phyloP scores from a whole-genome alignment of 192 early-diverging fungal genomes.

The Jimgerdemannia lactiflua region DNA sequence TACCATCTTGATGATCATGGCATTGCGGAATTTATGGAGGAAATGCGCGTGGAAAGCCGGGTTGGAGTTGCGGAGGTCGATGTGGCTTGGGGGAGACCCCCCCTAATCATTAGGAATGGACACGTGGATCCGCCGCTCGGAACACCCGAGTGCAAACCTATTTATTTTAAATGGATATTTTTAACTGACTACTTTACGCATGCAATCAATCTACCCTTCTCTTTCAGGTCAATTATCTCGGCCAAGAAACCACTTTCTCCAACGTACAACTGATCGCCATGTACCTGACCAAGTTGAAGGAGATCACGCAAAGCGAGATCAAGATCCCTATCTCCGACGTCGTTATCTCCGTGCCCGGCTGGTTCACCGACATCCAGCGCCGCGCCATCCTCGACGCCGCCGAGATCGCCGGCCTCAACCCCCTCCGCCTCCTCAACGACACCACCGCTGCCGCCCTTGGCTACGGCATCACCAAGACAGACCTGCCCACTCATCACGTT shows the following conservation, averaged over 20 bases:
- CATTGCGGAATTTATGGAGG: no score
- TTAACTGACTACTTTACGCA: no score
- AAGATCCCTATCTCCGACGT: conserved; percentile 85
- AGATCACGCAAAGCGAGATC: conserved; percentile 81
- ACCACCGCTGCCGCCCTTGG: conserved; percentile 90
- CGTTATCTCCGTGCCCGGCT: conserved; percentile 91
- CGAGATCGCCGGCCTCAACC: conserved; percentile 86
- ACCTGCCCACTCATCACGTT: conserved; percentile 93
- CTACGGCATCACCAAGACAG: conserved; percentile 97
- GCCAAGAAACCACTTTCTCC: conserved; percentile 74
- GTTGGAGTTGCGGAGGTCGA: no score
- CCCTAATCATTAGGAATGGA: no score
- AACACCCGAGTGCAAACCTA: no score
- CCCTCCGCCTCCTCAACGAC: conserved; percentile 91
- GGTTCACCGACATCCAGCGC: conserved; percentile 95
- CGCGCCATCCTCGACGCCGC: conserved; percentile 85
- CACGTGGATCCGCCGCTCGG: no score
- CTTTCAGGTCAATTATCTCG: conserved; percentile 73
- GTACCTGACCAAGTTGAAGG: conserved; percentile 93
- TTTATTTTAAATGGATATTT: no score
- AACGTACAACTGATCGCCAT: conserved; percentile 89
- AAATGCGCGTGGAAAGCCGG: no score
- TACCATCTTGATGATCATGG: no score
- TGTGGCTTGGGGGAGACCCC: no score
- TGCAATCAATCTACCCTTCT: no score